A percentile compares a stretch with the other conserved stretches of the same genome.
These are phyloP conservation scores for Pleurotus giganteus DNA, from an alignment of 768 basidiomycete species.

Conservation along the genomic window DNA sequence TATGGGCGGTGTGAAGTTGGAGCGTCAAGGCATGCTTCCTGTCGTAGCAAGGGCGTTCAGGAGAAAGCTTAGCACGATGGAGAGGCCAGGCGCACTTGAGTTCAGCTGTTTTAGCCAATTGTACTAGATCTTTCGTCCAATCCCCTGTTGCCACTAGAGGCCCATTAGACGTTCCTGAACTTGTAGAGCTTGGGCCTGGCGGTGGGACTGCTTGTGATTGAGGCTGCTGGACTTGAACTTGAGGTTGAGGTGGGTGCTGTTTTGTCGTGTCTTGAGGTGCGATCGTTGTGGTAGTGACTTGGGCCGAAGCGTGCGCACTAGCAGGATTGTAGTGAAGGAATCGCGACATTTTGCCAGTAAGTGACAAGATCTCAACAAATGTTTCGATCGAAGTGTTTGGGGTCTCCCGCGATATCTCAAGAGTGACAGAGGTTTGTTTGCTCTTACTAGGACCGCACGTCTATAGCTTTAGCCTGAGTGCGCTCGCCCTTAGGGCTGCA, in stretches of 20 bases:
- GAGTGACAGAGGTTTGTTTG: slow-evolving; percentile 19
- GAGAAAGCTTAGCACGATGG: slow-evolving; percentile 4
- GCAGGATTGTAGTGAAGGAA: slow-evolving; percentile 38
- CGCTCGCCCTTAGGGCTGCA: background rate
- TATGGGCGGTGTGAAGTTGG: slow-evolving; percentile 85
- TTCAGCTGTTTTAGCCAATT: slow-evolving; percentile 84
- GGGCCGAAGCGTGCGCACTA: slow-evolving; percentile 17
- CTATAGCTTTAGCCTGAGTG: background rate
- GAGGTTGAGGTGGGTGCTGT: slow-evolving; percentile 21
- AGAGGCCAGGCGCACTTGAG: slow-evolving; percentile 62
- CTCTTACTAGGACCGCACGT: slow-evolving; percentile 13
- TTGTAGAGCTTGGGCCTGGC: slow-evolving; percentile 16
- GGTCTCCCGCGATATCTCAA: slow-evolving; percentile 21
- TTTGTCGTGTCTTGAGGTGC: slow-evolving; percentile 27
- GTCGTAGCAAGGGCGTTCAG: background rate
- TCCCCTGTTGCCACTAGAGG: slow-evolving; percentile 80
- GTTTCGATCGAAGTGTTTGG: slow-evolving; percentile 37
- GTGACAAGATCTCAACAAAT: slow-evolving; percentile 18
- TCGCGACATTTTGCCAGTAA: slow-evolving; percentile 39
- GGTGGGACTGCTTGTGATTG: slow-evolving; percentile 8
- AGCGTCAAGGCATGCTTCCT: slow-evolving; percentile 84
- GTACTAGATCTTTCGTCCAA: slow-evolving; percentile 85
- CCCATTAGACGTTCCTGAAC: slow-evolving; percentile 16
- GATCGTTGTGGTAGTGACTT: slow-evolving; percentile 17
- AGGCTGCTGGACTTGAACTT: slow-evolving; percentile 20